Percentiles rank a stretch among this genome's conserved stretches.
These are phyloP conservation scores for Teunomyces barrocoloradensis DNA, from an alignment of 805 yeast genomes.

Conservation along the genomic window DNA sequence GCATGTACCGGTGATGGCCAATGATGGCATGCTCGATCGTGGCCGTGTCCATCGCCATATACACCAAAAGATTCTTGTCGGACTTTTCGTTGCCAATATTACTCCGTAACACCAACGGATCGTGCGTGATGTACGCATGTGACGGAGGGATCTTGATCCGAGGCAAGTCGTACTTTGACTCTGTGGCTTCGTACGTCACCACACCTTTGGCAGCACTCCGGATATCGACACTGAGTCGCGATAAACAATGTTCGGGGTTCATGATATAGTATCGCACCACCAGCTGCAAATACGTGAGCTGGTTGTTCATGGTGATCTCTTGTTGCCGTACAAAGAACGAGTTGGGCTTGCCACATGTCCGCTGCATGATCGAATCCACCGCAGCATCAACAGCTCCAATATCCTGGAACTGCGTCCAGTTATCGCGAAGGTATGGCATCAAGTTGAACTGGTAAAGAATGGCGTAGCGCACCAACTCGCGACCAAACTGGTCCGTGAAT, in stretches of 20 bases:
- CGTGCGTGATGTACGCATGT: constrained; percentile 4
- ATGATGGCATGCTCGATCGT: constrained; percentile 5
- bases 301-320: constrained; percentile 5
- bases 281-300: constrained; percentile 11
- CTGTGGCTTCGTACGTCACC: constrained; percentile 6
- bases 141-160: constrained; percentile 3
- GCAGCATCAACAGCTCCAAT: background rate
- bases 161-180: background rate
- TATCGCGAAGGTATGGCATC: constrained; percentile 10
- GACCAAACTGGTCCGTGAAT: constrained; percentile 11
- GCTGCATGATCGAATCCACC: background rate
- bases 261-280: constrained; percentile 11
- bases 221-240: constrained; percentile 10
- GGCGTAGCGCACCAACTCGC: constrained; percentile 10
- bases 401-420: background rate
- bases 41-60: constrained; percentile 7
- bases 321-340: constrained; percentile 10
- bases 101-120: constrained; percentile 11
- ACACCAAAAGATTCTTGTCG: constrained; percentile 9
- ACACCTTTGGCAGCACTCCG: constrained; percentile 6
- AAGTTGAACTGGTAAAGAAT: constrained; percentile 10
- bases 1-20: background rate
- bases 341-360: constrained; percentile 1
- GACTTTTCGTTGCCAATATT: constrained; percentile 3
- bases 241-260: constrained; percentile 11